Base-by-base conservation (phyloP, 1,284 basidiomycete genomes). In the Tremellales sp. region DNA sequence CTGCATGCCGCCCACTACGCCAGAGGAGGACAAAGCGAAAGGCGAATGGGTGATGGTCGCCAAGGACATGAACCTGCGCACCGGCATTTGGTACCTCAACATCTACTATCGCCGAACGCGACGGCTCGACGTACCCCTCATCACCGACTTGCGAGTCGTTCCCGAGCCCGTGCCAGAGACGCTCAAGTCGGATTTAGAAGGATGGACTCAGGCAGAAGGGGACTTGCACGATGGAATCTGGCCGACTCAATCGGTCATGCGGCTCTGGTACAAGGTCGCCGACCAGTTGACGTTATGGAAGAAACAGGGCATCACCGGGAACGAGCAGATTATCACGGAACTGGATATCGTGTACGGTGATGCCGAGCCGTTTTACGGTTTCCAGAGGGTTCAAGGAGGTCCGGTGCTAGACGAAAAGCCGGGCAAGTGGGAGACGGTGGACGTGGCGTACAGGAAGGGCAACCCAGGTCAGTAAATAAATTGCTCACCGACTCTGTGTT, bases 41-140 rank as follows among this genome's bases (percentile, higher is more conserved):
- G 90, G 90, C 0, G 87, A 85, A 63, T 94, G 91, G 91, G 89
- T 94, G 1, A 81, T 84, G 19, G 84, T 93, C 7, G 81, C 82
- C 19, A 78, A 83, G 17, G 84, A 92, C 67, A 72, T 94, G 27
- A 89, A 90, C 65, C 65, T 75, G 39, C 80, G 86, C 60, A 75
- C 79, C 4, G 84, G 84, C 0, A 67, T 84, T 40, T 78, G 84
- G 72, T 61, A 66, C 26, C 54, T 89, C 81, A 82, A 85, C 62
- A 69, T 92, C 3, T 90, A 86, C 69, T 92, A 92, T 62, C 84
- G 89, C 43, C 82, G 89, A 11, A 89, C 89, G 6, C 80, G 88
- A 40, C 81, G 88, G 27, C 63, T 70, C 1, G 71, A 75, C 40
- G 64, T 59, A 0, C 64, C 67, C 0, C 61, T 73, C 15, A 68